These are phyloP conservation scores for Colletotrichum paranaense DNA, from an alignment of 2,329 filamentous ascomycete species.

Conservation along the genomic window DNA sequence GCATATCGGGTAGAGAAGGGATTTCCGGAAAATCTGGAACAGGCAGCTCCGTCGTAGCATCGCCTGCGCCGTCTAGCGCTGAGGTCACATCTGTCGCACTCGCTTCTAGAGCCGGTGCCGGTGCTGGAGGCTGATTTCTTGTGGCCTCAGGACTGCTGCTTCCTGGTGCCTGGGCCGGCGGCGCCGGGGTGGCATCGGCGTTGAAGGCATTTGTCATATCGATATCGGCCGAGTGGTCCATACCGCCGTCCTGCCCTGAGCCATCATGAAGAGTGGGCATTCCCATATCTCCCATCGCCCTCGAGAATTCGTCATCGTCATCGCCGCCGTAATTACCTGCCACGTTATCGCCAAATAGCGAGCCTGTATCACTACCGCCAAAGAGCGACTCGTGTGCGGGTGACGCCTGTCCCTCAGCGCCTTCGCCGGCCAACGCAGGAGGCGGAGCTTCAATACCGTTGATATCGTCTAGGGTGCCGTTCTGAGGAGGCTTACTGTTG, in stretches of 20 bases:
- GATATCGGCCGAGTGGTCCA: slow-evolving; percentile 55
- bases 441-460: slow-evolving; percentile 7
- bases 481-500: slow-evolving; percentile 70
- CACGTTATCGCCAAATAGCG: slow-evolving; percentile 84
- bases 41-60: not conserved
- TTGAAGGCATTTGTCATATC: slow-evolving; percentile 50
- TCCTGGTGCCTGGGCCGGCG: slow-evolving; percentile 40
- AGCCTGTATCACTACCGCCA: slow-evolving; percentile 81
- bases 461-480: slow-evolving; percentile 54
- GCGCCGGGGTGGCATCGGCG: slow-evolving; percentile 42
- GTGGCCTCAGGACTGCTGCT: slow-evolving; percentile 23
- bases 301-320: slow-evolving; percentile 86
- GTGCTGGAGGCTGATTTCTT: slow-evolving; percentile 10
- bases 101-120: slow-evolving; percentile 4
- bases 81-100: not conserved
- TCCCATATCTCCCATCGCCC: slow-evolving; percentile 71
- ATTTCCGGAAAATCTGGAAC: slow-evolving; percentile 17
- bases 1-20: slow-evolving; percentile 1
- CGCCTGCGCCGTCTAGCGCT: not conserved
- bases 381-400: slow-evolving; percentile 86
- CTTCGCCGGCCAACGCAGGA: slow-evolving; percentile 48
- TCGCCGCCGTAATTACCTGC: slow-evolving; percentile 69
- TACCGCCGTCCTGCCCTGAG: slow-evolving; percentile 50
- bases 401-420: slow-evolving; percentile 71
- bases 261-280: slow-evolving; percentile 45